Evolutionary conservation across 345 rosid species (phyloP), one percentile per base, ranked within the genome.

Genomic region (Populus ilicifolia): DNA sequence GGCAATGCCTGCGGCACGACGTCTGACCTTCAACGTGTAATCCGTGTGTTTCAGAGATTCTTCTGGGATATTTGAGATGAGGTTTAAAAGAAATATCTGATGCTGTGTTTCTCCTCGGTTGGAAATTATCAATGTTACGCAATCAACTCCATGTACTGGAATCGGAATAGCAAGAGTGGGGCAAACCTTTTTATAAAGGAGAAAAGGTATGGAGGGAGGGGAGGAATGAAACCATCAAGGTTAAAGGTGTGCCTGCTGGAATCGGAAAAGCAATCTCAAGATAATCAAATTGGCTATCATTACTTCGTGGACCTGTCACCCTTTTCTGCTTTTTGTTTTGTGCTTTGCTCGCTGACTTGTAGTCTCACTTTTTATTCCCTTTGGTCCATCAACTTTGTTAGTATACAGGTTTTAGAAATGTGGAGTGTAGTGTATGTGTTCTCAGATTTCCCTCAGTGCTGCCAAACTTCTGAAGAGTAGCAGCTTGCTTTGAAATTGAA

Each of bases 211-310:
- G 25, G n/a, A 61, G 69, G 29, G 10, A 36, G n/a, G 39, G 71
- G 10, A 36, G n/a, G 39, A 64, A 64, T 61, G 50, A 61, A 56
- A 36, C 72, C 44, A 38, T 78, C 80, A 48, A 73, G 80, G 65
- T 72, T 75, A 74, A 52, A 65, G 73, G 76, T 73, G 79, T 76
- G 12, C 73, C 74, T 69, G 76, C 73, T 59, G 69, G 38, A 38
- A 38, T 38, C 61, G 17, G 66, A 71, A 82, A 80, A 33, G 36
- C 36, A 33, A 33, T 5, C 36, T 33, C 36, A 33, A 33, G 76
- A 63, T 74, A 44, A 81, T 83, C 81, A 83, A 81, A 75, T 25
- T 77, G 70, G 67, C 39, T 63, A 85, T 85, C 48, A 85, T 85
- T 83, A 61, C 84, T 44, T 39, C 35, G 43, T 27, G 20, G 72